phyloP scores from a whole-genome alignment of 2,329 filamentous ascomycete genomes.

The Fonsecaea pedrosoi region DNA sequence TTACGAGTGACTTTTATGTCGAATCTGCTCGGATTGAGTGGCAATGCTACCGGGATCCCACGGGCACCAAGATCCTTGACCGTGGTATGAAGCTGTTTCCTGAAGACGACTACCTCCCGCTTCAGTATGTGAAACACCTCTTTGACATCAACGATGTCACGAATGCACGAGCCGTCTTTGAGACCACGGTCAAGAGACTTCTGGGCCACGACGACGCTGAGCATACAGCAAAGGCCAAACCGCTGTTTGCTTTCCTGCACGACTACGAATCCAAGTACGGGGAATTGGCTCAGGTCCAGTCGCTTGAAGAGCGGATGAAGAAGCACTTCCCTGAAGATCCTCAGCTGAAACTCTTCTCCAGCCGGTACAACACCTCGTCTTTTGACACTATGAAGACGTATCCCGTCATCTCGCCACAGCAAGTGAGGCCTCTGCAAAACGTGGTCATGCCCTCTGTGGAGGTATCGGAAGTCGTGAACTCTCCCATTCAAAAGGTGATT shows the following conservation, averaged over 20 bases:
- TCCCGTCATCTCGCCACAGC: constrained; percentile 81
- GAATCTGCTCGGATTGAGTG: constrained; percentile 92
- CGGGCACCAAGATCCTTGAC: constrained; percentile 94
- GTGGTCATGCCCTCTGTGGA: constrained; percentile 49
- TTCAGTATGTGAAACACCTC: constrained; percentile 95
- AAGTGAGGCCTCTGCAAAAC: constrained; percentile 70
- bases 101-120: constrained; percentile 88
- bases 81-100: constrained; percentile 92
- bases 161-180: constrained; percentile 94
- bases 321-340: constrained; percentile 93
- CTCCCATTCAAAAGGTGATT: constrained; percentile 47
- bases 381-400: constrained; percentile 86
- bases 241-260: constrained; percentile 90
- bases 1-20: constrained; percentile 94
- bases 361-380: constrained; percentile 72
- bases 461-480: constrained; percentile 41
- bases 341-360: constrained; percentile 74
- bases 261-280: constrained; percentile 94
- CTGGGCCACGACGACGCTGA: constrained; percentile 71
- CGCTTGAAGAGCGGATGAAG: constrained; percentile 89
- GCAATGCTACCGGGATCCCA: constrained; percentile 91
- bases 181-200: constrained; percentile 86
- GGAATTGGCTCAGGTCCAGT: constrained; percentile 86
- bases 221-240: constrained; percentile 75
- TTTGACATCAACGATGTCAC: constrained; percentile 91